A percentile compares a stretch with the other conserved stretches of the same genome.
These are phyloP conservation scores for Odontarrhena argentea DNA, from an alignment of 345 rosid species.

Conservation along the genomic window DNA sequence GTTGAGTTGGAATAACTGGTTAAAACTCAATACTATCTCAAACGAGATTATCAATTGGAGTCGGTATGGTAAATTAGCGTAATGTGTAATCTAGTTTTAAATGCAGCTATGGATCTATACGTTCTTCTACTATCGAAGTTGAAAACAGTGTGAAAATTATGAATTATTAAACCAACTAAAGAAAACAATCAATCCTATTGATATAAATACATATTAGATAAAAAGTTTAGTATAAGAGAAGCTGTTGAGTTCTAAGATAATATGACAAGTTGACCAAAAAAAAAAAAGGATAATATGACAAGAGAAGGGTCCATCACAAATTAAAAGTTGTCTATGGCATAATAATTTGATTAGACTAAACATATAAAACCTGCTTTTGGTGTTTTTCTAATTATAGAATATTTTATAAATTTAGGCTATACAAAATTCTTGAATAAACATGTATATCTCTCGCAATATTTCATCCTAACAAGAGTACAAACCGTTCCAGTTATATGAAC, in stretches of 20 bases:
- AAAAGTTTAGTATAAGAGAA: neutral
- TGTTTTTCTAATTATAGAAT: neutral
- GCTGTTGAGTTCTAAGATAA: neutral
- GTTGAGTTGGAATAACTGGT: no score
- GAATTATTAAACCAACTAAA: neutral
- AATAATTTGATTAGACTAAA: neutral
- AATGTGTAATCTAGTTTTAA: neutral
- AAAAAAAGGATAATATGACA: no score
- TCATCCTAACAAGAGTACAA: neutral
- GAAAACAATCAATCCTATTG: neutral
- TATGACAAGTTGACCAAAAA: no score
- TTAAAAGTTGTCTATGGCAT: neutral
- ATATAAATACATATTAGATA: no score
- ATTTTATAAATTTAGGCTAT: neutral
- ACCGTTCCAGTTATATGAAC: neutral
- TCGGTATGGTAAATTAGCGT: neutral
- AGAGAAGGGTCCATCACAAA: conserved; percentile 1
- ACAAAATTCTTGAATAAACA: neutral
- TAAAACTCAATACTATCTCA: no score
- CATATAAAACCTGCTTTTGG: neutral
- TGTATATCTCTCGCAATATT: neutral
- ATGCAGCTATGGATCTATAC: neutral
- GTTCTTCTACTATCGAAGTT: neutral
- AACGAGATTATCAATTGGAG: no score
- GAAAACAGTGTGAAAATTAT: no score